Evolutionary conservation across 257 asterid genomes (phyloP).

Genomic region (Solanum habrochaites): DNA sequence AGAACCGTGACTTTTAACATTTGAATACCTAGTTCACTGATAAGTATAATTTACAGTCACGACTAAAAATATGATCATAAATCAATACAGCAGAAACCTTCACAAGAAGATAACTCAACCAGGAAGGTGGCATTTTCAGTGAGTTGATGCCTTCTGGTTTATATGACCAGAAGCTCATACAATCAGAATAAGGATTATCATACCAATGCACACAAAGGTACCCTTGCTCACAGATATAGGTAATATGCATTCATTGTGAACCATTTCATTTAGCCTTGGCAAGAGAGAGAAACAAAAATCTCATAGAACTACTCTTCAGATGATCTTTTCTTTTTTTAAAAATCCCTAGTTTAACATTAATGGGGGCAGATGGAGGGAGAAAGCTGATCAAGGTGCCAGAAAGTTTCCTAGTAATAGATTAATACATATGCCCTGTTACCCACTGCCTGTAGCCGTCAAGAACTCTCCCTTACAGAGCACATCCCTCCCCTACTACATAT

Average conservation of each 20-base stretch:
- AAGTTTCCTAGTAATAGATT: not conserved
- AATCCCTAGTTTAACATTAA: not conserved
- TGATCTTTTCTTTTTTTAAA: not conserved
- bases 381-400: not conserved
- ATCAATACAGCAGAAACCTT: not conserved
- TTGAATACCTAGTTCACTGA: not conserved
- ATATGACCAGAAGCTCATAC: not conserved
- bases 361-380: not conserved
- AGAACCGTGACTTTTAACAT: not conserved
- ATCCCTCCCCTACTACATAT: slow-evolving; percentile 61
- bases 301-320: not conserved
- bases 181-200: not conserved
- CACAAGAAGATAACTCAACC: not conserved
- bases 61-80: not conserved
- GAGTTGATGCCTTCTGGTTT: not conserved
- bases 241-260: not conserved
- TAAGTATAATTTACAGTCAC: not conserved
- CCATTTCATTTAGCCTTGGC: not conserved
- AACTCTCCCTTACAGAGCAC: slow-evolving; percentile 83
- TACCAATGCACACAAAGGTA: not conserved
- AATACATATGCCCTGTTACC: not conserved
- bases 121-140: not conserved
- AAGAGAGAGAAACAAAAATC: not conserved
- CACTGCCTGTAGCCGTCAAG: slow-evolving; percentile 63
- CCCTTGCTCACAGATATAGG: not conserved